A percentile compares a stretch with the other conserved stretches of the same genome.
phyloP scores from a whole-genome alignment of 148 eudicot genomes.

The Amaranthus palmeri region DNA sequence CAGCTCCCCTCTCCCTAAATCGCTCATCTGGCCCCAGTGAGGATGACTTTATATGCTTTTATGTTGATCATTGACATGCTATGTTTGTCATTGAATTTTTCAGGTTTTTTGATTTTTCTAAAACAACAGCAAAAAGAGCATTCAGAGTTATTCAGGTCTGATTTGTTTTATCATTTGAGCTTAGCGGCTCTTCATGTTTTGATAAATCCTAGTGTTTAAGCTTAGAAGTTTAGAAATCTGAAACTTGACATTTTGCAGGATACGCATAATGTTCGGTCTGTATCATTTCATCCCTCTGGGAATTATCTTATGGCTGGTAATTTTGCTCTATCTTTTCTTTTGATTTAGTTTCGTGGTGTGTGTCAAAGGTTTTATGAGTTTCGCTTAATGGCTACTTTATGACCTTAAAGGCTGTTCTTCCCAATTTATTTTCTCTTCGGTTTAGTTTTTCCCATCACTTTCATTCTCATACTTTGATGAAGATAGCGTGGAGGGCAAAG shows the following conservation, averaged over 20 bases:
- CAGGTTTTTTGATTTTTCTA: conserved; percentile 93
- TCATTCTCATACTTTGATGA: too few relatives aligned
- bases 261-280: conserved; percentile 87
- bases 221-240: not conserved
- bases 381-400: not conserved
- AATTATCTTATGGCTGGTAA: conserved; percentile 81
- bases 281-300: conserved; percentile 88
- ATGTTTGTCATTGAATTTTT: conserved; percentile 11
- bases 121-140: conserved; percentile 80
- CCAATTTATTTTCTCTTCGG: too few relatives aligned
- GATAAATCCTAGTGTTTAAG: not conserved
- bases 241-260: conserved; percentile 45
- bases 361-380: not conserved
- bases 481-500: too few relatives aligned
- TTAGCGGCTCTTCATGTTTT: not conserved
- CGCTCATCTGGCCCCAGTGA: too few relatives aligned
- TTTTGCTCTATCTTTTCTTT: not conserved
- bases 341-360: not conserved
- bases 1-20: too few relatives aligned
- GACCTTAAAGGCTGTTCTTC: too few relatives aligned
- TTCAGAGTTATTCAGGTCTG: conserved; percentile 79
- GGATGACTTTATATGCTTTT: not conserved
- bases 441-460: too few relatives aligned
- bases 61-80: conserved; percentile 1
- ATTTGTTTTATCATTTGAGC: not conserved